Conservation (phyloP, 257 asterid species). For the Rhazya stricta region DNA sequence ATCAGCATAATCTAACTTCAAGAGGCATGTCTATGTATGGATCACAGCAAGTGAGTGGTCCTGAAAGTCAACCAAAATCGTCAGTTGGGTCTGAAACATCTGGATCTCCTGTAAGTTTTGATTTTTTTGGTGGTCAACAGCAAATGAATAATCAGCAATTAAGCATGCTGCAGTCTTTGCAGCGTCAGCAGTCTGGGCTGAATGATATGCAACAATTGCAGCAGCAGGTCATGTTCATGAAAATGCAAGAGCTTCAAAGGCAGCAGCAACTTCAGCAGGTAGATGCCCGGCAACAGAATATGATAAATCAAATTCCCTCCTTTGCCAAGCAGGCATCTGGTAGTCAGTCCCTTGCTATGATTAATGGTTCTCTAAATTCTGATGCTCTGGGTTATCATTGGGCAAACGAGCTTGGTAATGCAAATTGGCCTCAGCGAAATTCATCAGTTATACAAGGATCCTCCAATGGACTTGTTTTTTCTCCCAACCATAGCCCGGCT, state of each 20-base stretch:
- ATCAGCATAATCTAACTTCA: conserved; percentile 41
- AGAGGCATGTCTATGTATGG: conserved; percentile 56
- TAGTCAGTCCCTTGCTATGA: conserved; percentile 41
- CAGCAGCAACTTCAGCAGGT: conserved; percentile 64
- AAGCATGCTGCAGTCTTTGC: conserved; percentile 58
- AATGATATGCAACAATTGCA: conserved; percentile 72
- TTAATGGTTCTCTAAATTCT: conserved; percentile 45
- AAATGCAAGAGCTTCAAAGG: conserved; percentile 75
- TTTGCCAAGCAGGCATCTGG: conserved; percentile 53
- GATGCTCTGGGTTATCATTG: conserved; percentile 40
- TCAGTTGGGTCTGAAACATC: conserved; percentile 52
- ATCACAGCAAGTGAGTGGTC: conserved; percentile 50
- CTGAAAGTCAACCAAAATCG: conserved; percentile 52
- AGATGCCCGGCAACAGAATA: conserved; percentile 48
- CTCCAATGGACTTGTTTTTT: conserved; percentile 47
- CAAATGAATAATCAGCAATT: conserved; percentile 72
- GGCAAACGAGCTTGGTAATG: conserved; percentile 47
- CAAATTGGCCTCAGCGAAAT: conserved; percentile 56
- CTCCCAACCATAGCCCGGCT: conserved; percentile 49
- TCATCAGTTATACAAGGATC: conserved; percentile 57
- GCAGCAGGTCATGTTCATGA: conserved; percentile 46
- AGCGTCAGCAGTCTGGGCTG: conserved; percentile 61
- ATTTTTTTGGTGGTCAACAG: conserved; percentile 85
- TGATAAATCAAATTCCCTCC: conserved; percentile 39
- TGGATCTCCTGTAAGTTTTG: conserved; percentile 62